Evolutionary conservation across 805 yeast genomes (phyloP), one percentile per base, ranked within the genome.

Genomic region (Ogataea trehalophila): DNA sequence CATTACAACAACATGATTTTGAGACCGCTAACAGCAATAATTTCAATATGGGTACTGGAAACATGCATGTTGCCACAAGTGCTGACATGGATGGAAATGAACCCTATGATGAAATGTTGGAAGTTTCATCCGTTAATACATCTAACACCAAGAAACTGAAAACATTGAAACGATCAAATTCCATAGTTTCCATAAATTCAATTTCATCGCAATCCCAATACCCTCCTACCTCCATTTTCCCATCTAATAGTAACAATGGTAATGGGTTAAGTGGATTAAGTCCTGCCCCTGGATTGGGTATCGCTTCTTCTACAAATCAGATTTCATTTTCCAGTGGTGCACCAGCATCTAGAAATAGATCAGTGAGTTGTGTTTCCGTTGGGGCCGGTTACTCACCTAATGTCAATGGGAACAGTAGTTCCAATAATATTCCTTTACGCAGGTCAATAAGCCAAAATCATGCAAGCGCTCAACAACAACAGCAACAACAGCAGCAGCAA

Each of bases 81-180:
- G 9, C 31, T 9, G 31, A 26, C 9, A 26, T 26, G 31, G 31
- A 26, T 26, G 9, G 31, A 26, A 26, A 26, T 26, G 31, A 26
- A 9, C 20, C 16, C 5, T 50, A 57, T 23, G 60, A 54, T 26
- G 56, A 51, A 11, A 37, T 48, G 20, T 39, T 53, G 6, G 66
- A 60, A 36, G 57, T 54, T 13, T 59, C 59, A 20, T 58, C 63
- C 8, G 54, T 62, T 6, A 59, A 52, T 46, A 61, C 65, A 2
- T 56, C 63, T 1, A 42, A 51, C 20, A 59, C 64, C 3, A 62
- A 61, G 49, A 58, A 58, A 37, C 48, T 59, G 49, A 62, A 62
- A 45, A 44, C 63, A 7, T 33, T 61, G 26, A 58, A 54, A 46
- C 49, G 68, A 42, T 57, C 68, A 3, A 59, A 52, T 43, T 63